A percentile compares a stretch with the other conserved stretches of the same genome.
phyloP scores from a whole-genome alignment of 805 yeast genomes.

The Candida rishiriensis region DNA sequence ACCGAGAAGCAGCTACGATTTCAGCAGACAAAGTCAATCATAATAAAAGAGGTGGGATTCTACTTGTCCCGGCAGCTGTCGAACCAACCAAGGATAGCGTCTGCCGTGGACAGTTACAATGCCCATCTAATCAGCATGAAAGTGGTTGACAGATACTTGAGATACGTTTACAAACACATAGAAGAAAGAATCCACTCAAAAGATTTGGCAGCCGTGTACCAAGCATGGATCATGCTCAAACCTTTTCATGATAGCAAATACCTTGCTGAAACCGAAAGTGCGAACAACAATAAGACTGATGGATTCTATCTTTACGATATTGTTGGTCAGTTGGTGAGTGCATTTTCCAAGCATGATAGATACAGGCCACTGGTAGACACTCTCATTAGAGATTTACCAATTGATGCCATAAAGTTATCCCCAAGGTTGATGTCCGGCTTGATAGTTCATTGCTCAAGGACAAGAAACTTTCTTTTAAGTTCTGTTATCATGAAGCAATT shows the following conservation, averaged over 20 bases:
- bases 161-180: slow-evolving; percentile 25
- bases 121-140: slow-evolving; percentile 11
- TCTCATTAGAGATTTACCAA: slow-evolving; percentile 28
- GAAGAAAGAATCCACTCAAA: slow-evolving; percentile 18
- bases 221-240: slow-evolving; percentile 24
- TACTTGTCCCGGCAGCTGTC: neutral
- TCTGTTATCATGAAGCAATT: slow-evolving; percentile 24
- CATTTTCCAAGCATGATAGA: slow-evolving; percentile 28
- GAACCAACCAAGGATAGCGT: slow-evolving; percentile 5
- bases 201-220: slow-evolving; percentile 26
- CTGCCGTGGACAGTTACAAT: slow-evolving; percentile 4
- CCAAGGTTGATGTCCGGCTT: slow-evolving; percentile 32
- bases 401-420: slow-evolving; percentile 28
- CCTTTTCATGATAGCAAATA: slow-evolving; percentile 28
- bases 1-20: neutral
- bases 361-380: slow-evolving; percentile 23
- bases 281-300: slow-evolving; percentile 25
- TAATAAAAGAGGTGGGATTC: neutral
- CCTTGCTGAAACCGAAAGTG: slow-evolving; percentile 20
- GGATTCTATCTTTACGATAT: slow-evolving; percentile 27
- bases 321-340: slow-evolving; percentile 21
- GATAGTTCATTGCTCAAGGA: slow-evolving; percentile 26
- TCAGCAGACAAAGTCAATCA: neutral
- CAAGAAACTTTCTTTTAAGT: slow-evolving; percentile 22
- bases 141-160: slow-evolving; percentile 23